Base-by-base conservation (phyloP, 2,329 filamentous ascomycete genomes). In the Penicillium sp. region DNA sequence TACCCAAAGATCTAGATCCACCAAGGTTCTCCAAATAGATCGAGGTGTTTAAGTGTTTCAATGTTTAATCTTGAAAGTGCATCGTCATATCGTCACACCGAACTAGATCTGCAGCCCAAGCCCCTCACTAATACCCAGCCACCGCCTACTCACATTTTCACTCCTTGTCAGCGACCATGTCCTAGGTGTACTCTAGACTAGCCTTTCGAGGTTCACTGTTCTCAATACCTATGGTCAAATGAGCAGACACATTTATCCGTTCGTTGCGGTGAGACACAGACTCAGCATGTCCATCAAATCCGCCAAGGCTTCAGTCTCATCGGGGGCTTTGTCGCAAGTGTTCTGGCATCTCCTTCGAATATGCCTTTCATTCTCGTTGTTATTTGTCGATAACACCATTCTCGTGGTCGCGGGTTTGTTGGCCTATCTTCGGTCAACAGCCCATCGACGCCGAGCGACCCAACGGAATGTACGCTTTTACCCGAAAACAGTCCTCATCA, bases 401-500 rank as follows among this genome's bases (percentile, higher is more conserved):
- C 68, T 83, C 71, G 25, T 70, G 64, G 33, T 68, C 25, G 33
- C 68, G 59, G 58, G 68, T 36, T 51, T 59, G 61, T 54, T 77
- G 44, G 59, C 73, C 13, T 67, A 68, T 27, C 60, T 68, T 2
- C 60, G 69, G 4, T 41, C 49, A 4, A 29, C 31, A 2, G 64
- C 65, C 15, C 55, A 58, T 48, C 64, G 59, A 50, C 66, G 68
- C 34, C 60, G 58, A 21, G 16, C 13, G 23, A 65, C 65, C 16
- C 65, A 68, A 4, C 60, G 63, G 13, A 67, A 72, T 55, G 69
- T 73, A 2, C 68, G 66, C 8, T 78, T 78, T 64, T 70, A 73
- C 34, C 75, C 76, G 1, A 81, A 79, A 53, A 88, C 82, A 0
- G 76, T 92, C 36, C 80, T 92, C 15, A 82, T 92, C 41, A 91